Base-by-base conservation (phyloP, 495 filamentous ascomycete genomes). In the Evansstolkia leycettana region DNA sequence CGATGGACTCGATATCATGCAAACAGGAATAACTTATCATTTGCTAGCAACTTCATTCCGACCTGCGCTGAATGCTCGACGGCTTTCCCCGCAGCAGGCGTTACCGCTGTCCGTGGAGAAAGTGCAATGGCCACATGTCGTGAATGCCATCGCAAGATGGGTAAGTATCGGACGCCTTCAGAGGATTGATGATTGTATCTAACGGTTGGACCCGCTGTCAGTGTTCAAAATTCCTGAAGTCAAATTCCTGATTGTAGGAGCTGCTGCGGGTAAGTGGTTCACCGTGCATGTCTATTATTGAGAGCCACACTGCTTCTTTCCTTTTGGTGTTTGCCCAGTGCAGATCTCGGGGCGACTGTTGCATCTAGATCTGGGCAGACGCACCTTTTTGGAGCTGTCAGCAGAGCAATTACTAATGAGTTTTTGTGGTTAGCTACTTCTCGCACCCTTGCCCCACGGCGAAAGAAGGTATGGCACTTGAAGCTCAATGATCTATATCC, bases 11-110 rank as follows among this genome's bases (percentile, higher is more conserved):
- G 20, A 23, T 23, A 9, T 23, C 20, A 5, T 4, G 20, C 9
- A 23, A 4, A 23, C n/a, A 16, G 19, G 24, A 30, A 29, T 33
- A 11, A 34, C 17, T 34, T 8, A n/a, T 7, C 10, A 14, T n/a
- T n/a, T 8, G 17, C 2, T 26, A 88, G 82, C 55, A 75, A 73
- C 28, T 92, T 93, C 59, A 62, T 84, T 26, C 85, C 87, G 8
- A 87, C 84, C 5, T 94, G 87, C 56, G 65, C 73, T 0, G 67
- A 72, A 50, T 94, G 87, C 57, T 93, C 87, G 5, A 80, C 78
- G 2, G 43, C 74, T 0, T 71, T 76, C 38, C 68, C 76, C 14
- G 48, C 54, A 3, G 72, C 75, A 1, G 82, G 82, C 2, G 61
- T 94, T 23, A 61, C 68, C 20, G 69, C 78, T 12, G 82, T 92